Evolutionary conservation across 768 basidiomycete species (phyloP).

Genomic region (Tulasnella sp.): DNA sequence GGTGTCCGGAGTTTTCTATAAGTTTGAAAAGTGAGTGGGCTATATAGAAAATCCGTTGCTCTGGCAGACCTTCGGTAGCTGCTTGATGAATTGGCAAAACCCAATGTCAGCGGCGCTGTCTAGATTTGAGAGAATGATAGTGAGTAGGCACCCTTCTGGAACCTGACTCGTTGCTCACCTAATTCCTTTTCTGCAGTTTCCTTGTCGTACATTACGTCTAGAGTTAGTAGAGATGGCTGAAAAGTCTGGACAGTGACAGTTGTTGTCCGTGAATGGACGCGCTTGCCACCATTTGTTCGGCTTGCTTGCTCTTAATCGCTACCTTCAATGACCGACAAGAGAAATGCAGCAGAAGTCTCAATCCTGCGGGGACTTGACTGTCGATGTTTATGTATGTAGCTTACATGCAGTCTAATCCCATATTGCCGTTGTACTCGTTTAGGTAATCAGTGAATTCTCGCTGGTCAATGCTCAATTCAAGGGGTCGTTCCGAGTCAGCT

Average conservation of each 20-base stretch:
- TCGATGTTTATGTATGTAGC: too few species aligned
- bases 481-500: too few species aligned
- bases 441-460: too few species aligned
- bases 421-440: too few species aligned
- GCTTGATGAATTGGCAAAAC: conserved; percentile 43
- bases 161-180: not conserved
- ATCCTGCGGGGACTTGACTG: too few species aligned
- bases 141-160: not conserved
- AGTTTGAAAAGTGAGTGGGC: not conserved
- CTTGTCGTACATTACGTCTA: conserved; percentile 13
- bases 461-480: too few species aligned
- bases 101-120: conserved; percentile 65
- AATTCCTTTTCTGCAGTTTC: conserved; percentile 14
- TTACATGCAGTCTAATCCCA: too few species aligned
- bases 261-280: not conserved
- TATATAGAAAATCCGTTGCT: not conserved
- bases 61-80: conserved; percentile 26
- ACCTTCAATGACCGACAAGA: too few species aligned
- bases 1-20: conserved; percentile 43
- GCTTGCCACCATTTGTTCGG: not conserved
- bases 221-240: not conserved
- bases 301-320: too few species aligned
- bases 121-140: conserved; percentile 10
- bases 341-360: too few species aligned
- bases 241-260: not conserved